These are phyloP conservation scores for Citrus sinensis DNA, from an alignment of 345 rosid species.

Conservation along the genomic window DNA sequence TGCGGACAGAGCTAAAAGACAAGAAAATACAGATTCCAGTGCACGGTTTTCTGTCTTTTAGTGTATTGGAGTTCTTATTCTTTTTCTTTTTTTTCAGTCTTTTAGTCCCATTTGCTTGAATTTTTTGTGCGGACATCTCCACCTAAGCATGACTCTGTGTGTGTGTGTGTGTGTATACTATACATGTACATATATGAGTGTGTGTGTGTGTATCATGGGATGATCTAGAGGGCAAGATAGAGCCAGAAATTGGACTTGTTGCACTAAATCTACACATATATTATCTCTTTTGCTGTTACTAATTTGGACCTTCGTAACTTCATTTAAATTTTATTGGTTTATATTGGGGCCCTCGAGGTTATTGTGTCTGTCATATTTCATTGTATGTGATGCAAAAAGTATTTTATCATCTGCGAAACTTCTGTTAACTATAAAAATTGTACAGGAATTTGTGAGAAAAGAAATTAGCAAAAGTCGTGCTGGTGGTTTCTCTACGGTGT, in stretches of 20 bases:
- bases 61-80: too few species aligned
- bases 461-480: slow-evolving; percentile 40
- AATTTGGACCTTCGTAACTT: background rate
- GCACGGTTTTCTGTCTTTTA: too few species aligned
- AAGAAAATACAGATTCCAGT: too few species aligned
- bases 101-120: too few species aligned
- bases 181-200: too few species aligned
- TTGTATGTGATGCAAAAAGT: background rate
- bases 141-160: too few species aligned
- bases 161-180: too few species aligned
- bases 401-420: background rate
- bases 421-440: background rate
- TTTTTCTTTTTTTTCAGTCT: too few species aligned
- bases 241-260: background rate
- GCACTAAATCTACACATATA: background rate
- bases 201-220: background rate
- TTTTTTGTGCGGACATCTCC: too few species aligned
- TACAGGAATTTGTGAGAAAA: slow-evolving; percentile 63
- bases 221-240: background rate
- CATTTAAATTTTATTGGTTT: too few species aligned
- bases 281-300: background rate
- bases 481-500: slow-evolving; percentile 43
- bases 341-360: too few species aligned
- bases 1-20: too few species aligned
- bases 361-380: background rate